These are phyloP conservation scores for Pseudotsuga menziesii DNA, from an alignment of 75 land plant genomes.

Conservation along the genomic window DNA sequence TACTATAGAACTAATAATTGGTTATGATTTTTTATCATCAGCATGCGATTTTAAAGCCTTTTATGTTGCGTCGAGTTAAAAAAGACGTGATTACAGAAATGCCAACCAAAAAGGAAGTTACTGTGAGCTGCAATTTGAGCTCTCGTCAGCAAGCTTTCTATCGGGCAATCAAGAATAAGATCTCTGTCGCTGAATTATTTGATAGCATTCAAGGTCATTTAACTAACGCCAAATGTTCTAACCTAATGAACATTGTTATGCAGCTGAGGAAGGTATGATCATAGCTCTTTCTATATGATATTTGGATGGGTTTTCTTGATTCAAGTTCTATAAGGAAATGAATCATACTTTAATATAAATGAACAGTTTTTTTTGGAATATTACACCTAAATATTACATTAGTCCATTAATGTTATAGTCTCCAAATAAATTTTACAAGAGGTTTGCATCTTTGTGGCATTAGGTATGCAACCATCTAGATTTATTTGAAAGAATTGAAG, in stretches of 20 bases:
- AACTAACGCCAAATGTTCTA: constrained; percentile 76
- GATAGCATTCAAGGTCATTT: constrained; percentile 61
- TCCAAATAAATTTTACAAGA: too few species aligned
- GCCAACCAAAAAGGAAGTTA: constrained; percentile 87
- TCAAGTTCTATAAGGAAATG: too few species aligned
- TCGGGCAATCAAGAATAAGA: constrained; percentile 97
- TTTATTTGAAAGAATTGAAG: constrained; percentile 96
- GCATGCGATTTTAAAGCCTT: constrained; percentile 97
- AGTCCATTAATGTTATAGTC: too few species aligned
- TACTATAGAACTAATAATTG: too few species aligned
- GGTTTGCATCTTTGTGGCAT: too few species aligned
- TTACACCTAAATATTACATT: too few species aligned
- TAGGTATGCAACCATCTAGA: constrained; percentile 99
- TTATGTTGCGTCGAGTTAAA: constrained; percentile 95
- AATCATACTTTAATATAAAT: too few species aligned
- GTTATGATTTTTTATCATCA: constrained; percentile 13
- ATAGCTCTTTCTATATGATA: neutral
- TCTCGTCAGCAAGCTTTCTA: constrained; percentile 95
- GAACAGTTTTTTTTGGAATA: too few species aligned
- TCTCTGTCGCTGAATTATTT: constrained; percentile 89
- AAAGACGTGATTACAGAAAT: constrained; percentile 94
- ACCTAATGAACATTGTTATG: constrained; percentile 96
- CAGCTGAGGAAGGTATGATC: constrained; percentile 84
- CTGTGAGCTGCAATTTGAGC: constrained; percentile 84
- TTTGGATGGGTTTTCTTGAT: too few species aligned